Evolutionary conservation across 2,329 filamentous ascomycete genomes (phyloP), one percentile per base, ranked within the genome.

Genomic region (Stenocarpella maydis): DNA sequence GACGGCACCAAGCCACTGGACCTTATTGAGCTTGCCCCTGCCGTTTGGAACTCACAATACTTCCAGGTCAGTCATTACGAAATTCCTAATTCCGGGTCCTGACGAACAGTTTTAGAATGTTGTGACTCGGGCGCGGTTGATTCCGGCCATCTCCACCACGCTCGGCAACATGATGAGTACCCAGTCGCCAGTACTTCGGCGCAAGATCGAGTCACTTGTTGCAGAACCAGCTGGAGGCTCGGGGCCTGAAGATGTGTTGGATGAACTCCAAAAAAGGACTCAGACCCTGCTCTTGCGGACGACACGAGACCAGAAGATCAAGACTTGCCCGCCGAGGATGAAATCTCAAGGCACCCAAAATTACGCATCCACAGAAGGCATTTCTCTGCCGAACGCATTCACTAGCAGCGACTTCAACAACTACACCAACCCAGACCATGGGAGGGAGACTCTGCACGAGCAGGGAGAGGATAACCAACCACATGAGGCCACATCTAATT

Each of bases 11-110:
- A 37, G 24, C 55, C 24, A 52, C 47, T 49, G 26, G 55, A 67
- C 8, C 58, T 69, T 31, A 54, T 71, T 26, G 69, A 71, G 21
- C 53, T 71, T 31, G 63, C 69, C 17, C 69, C 69, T 24, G 69
- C 63, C 28, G 69, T 71, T 39, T 71, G 69, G 69, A 71, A 47
- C 55, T 37, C 54, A 15, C 49, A 41, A 17, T 67, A 64, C 26
- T 71, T 71, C 26, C 69, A 71, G 49, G 69, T 69, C 37, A 37
- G 69, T 39, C 19, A 45, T 12, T 15, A 14, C 14, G 17, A 31
- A 37, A 15, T 0, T 26, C 17, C 8, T 4, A 10, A 3, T 17
- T 3, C 3, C 17, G 4, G 24, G 19, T 17, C 39, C 67, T 71
- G 26, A 71, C 21, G 2, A 26, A 6, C 31, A 21, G 8, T 15